phyloP scores from a whole-genome alignment of 805 yeast genomes.

The Metschnikowia picachoensis region DNA sequence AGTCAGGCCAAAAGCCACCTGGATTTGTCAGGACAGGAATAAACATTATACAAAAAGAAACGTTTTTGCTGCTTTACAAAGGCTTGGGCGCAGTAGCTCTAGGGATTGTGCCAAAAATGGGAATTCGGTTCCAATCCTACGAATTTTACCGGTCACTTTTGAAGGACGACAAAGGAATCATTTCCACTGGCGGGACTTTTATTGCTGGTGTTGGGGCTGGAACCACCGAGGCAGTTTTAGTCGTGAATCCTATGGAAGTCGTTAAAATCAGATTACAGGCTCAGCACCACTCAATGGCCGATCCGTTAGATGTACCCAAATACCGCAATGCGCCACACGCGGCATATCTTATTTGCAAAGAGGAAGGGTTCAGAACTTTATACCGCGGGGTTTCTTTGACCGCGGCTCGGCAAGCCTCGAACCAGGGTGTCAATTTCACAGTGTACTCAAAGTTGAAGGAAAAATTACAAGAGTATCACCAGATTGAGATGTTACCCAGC shows the following conservation, averaged over 20 bases:
- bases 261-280: slow-evolving; percentile 96
- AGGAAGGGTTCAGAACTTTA: slow-evolving; percentile 85
- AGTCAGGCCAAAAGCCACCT: slow-evolving; percentile 70
- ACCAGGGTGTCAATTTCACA: slow-evolving; percentile 97
- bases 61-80: slow-evolving; percentile 82
- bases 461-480: slow-evolving; percentile 58
- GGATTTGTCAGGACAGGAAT: slow-evolving; percentile 84
- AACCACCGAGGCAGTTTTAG: slow-evolving; percentile 87
- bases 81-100: slow-evolving; percentile 96
- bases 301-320: slow-evolving; percentile 75
- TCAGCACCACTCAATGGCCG: slow-evolving; percentile 85
- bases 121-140: slow-evolving; percentile 90
- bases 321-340: slow-evolving; percentile 94
- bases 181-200: slow-evolving; percentile 73
- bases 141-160: slow-evolving; percentile 78
- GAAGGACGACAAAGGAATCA: slow-evolving; percentile 58
- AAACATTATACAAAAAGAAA: slow-evolving; percentile 72
- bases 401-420: slow-evolving; percentile 96
- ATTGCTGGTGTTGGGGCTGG: slow-evolving; percentile 97
- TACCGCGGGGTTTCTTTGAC: slow-evolving; percentile 95
- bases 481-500: slow-evolving; percentile 63
- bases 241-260: slow-evolving; percentile 97
- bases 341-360: slow-evolving; percentile 73
- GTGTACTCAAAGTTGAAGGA: slow-evolving; percentile 85
- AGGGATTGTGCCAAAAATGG: slow-evolving; percentile 98